Evolutionary conservation across 352 stramenopile genomes (phyloP).

Genomic region (Pythium plurisporium): DNA sequence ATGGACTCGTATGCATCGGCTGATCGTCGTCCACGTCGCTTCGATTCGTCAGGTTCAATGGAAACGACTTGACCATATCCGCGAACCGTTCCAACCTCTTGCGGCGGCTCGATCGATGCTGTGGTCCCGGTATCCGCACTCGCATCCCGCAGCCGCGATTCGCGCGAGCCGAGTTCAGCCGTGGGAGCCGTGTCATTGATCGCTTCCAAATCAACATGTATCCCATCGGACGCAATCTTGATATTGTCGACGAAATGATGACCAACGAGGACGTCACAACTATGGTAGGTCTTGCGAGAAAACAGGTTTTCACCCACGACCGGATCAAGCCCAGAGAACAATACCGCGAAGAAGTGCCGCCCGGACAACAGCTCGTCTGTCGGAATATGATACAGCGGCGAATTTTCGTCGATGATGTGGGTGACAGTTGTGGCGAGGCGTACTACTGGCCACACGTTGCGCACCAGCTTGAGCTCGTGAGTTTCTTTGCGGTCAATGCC

Average conservation of each 20-base stretch:
- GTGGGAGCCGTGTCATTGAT: constrained; percentile 48
- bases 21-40: background rate
- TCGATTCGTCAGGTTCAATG: background rate
- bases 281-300: constrained; percentile 51
- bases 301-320: constrained; percentile 63
- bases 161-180: constrained; percentile 23
- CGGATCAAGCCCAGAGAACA: constrained; percentile 50
- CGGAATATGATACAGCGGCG: constrained; percentile 38
- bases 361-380: constrained; percentile 46
- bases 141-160: constrained; percentile 23
- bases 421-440: constrained; percentile 49
- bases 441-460: constrained; percentile 62
- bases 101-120: background rate
- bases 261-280: constrained; percentile 50
- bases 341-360: constrained; percentile 46
- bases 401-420: constrained; percentile 54
- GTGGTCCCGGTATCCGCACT: background rate
- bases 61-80: background rate
- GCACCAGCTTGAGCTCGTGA: constrained; percentile 49
- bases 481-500: constrained; percentile 38
- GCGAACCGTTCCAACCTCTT: background rate
- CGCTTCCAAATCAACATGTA: constrained; percentile 51
- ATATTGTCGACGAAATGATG: constrained; percentile 67
- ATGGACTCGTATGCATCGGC: constrained; percentile 1
- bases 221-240: constrained; percentile 40